These are phyloP conservation scores for Lactifluus pinguis DNA, from an alignment of 768 basidiomycete species.

Conservation along the genomic window DNA sequence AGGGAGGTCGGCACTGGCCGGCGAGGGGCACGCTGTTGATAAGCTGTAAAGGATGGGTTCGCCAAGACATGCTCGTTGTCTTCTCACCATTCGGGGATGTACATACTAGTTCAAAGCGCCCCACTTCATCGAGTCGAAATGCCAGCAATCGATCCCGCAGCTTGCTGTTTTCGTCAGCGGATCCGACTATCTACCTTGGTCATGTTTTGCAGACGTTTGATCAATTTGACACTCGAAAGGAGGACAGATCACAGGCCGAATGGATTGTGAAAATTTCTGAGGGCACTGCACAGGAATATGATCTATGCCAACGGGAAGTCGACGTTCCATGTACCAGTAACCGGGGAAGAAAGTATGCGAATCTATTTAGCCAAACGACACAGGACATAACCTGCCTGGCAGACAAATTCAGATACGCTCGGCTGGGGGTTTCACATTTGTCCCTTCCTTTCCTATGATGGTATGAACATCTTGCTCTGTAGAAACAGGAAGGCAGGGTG, in stretches of 20 bases:
- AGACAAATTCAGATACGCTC: conserved; percentile 11
- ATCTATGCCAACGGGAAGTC: background rate
- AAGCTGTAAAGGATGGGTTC: background rate
- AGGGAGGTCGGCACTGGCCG: background rate
- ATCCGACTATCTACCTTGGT: background rate
- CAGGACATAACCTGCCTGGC: background rate
- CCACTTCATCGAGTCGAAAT: no score
- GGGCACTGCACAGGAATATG: background rate
- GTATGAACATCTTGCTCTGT: conserved; percentile 77
- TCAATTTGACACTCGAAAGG: background rate
- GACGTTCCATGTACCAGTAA: background rate
- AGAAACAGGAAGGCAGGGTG: background rate
- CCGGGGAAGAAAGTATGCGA: background rate
- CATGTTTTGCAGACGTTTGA: background rate
- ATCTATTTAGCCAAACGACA: background rate
- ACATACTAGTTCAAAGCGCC: no score
- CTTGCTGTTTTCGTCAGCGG: background rate
- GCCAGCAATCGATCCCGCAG: background rate
- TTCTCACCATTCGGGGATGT: no score
- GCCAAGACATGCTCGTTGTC: no score
- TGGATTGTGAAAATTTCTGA: background rate
- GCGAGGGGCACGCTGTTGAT: background rate
- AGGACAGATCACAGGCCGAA: background rate
- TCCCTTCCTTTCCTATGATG: conserved; percentile 57
- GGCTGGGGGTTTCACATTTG: conserved; percentile 37